Base-by-base conservation (phyloP, 768 basidiomycete genomes). In the Pulveroboletus sp. region DNA sequence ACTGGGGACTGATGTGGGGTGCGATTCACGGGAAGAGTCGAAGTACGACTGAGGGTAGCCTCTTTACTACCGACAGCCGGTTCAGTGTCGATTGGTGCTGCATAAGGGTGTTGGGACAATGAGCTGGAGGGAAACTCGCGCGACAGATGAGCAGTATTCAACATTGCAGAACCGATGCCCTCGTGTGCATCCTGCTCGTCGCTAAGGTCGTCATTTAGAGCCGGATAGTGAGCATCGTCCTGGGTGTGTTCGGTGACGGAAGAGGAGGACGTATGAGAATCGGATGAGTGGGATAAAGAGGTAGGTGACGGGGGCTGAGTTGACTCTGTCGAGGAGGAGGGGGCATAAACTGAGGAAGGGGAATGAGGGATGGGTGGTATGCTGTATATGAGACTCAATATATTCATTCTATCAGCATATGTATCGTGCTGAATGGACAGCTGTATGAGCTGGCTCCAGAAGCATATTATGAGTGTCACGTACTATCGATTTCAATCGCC, bases 341-440 rank as follows among this genome's bases (percentile, higher is more conserved):
- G 56, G 46, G 74, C 65, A 65, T 79, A 80, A 42, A 75, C 59
- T 7, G 79, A 75, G 14, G 80, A 66, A 23, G 81, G 77, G 11
- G 86, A 76, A 61, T 87, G 81, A 19, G 85, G 85, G 37, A 82
- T 78, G 37, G 86, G 78, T 21, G 87, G 87, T 66, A 93, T 90
- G 66, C 82, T 86, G 73, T 93, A 93, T 53, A 92, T 91, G 55
- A 90, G 77, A 59, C 87, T 89, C 47, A 95, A 78, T 62, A 94
- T 93, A 61, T 89, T 87, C 87, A 95, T 92, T 43, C 93, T 82
- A 68, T 95, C 90, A 50, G 89, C 90, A 67, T 95, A 95, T 9
- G 93, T 94, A 68, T 95, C 93, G 64, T 94, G 93, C 92, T 94
- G 65, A 35, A 54, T 44, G 14, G 41, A 43, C 19, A 41, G 43